A percentile compares a stretch with the other conserved stretches of the same genome.
phyloP scores from a whole-genome alignment of 2,329 filamentous ascomycete genomes.

The Aspergillus candidus region DNA sequence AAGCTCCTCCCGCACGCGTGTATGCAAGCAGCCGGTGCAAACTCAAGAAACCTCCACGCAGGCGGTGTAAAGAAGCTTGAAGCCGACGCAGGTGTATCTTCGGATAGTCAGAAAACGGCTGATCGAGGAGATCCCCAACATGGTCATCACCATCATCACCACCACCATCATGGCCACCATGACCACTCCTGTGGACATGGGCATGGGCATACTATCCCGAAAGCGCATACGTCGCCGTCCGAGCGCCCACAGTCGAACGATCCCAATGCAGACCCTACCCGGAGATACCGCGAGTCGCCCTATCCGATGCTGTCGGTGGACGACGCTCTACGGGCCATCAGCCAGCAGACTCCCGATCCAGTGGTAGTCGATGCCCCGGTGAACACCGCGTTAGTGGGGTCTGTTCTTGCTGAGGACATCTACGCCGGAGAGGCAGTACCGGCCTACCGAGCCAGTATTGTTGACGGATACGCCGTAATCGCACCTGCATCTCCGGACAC shows the following conservation, averaged over 20 bases:
- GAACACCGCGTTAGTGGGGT: constrained; percentile 61
- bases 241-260: constrained; percentile 55
- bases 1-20: constrained; percentile 96
- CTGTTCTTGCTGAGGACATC: constrained; percentile 77
- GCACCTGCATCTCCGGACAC: constrained; percentile 46
- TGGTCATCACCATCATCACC: constrained; percentile 34
- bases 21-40: constrained; percentile 72
- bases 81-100: constrained; percentile 63
- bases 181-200: constrained; percentile 55
- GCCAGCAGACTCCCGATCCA: constrained; percentile 63
- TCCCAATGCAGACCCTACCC: constrained; percentile 54
- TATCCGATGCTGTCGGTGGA: constrained; percentile 87
- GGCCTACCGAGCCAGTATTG: constrained; percentile 90
- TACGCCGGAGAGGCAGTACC: constrained; percentile 76
- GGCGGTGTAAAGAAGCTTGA: constrained; percentile 82
- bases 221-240: constrained; percentile 64
- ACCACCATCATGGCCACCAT: constrained; percentile 48
- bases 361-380: constrained; percentile 55
- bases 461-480: constrained; percentile 89
- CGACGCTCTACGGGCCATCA: constrained; percentile 68
- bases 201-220: constrained; percentile 58
- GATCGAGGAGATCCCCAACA: constrained; percentile 20
- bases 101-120: constrained; percentile 12
- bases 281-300: constrained; percentile 75
- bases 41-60: constrained; percentile 72